Evolutionary conservation across 78 protist species (phyloP), one percentile per base, ranked within the genome.

Genomic region (Mastigamoeba balamuthi): DNA sequence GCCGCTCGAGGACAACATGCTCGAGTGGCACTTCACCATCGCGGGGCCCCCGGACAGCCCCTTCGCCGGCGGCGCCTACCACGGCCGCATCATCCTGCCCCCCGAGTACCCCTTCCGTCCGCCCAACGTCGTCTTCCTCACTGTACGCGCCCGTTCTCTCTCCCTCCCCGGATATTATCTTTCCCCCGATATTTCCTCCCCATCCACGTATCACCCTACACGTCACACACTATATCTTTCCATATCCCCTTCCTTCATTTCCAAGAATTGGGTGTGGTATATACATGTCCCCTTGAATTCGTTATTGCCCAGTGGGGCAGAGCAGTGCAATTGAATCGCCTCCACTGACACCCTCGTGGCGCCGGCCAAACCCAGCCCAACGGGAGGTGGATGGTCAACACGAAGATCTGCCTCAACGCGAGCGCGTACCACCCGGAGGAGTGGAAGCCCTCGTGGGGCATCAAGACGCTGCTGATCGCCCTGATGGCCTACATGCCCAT

Each of bases 21-120:
- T 95, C 35, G 96, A 92, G 37, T 95, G 98, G 98, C 96, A 93
- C 72, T 95, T 95, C 52, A 90, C 96, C n/a, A 63, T 95, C 4
- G 84, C 93, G 30, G 98, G 98, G 2, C 94, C 97, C 3, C 40
- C 40, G 1, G 98, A 80, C 39, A 77, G 93, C 0, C 81, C 75
- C 5, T 95, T 81, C 40, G 87, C 71, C 1, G 95, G 87, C 17
- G 98, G 98, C 6, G 8, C 89, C 36, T 95, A 95, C 72, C 98
- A 95, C 77, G 98, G 98, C 30, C 74, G 93, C 4, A 92, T 94
- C 58, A 80, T 88, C 30, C 72, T 95, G 6, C 98, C 98, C 6
- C 10, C 85, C 1, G 89, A 95, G 42, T 95, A 93, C 58, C 98
- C 98, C 6, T 67, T 82, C 66, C 78, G 82, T 66, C 97, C 98